These are phyloP conservation scores for Stenocarpella maydis DNA, from an alignment of 2,329 filamentous ascomycete species.

Conservation along the genomic window DNA sequence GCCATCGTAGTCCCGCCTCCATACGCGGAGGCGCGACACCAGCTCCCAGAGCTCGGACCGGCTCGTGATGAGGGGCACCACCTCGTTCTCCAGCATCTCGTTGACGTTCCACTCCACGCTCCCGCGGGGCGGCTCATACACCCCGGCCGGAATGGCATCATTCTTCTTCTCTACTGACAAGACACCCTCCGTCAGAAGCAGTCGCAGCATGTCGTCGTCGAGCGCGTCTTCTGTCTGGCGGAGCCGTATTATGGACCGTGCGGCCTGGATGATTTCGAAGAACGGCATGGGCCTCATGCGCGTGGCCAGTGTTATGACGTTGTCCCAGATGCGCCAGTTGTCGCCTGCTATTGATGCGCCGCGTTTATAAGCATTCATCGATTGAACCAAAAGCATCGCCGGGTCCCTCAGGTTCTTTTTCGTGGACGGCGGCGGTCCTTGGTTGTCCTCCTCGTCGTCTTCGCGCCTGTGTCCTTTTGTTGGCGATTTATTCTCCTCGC, in stretches of 20 bases:
- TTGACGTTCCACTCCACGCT: constrained; percentile 70
- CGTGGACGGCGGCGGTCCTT: constrained; percentile 27
- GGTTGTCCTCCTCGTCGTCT: constrained; percentile 43
- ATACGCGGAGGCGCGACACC: constrained; percentile 75
- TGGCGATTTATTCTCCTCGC: constrained; percentile 36
- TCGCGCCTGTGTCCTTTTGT: constrained; percentile 35
- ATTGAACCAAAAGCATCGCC: constrained; percentile 72
- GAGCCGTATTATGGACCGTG: constrained; percentile 79
- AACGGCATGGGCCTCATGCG: constrained; percentile 79
- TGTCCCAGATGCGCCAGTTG: constrained; percentile 96
- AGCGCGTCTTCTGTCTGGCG: constrained; percentile 80
- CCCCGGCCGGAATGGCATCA: constrained; percentile 39
- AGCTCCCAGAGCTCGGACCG: constrained; percentile 81
- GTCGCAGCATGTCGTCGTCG: constrained; percentile 75
- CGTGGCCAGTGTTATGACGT: constrained; percentile 86
- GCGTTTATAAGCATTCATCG: constrained; percentile 85
- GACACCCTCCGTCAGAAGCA: constrained; percentile 77
- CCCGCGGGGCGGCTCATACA: constrained; percentile 60
- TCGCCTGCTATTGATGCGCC: constrained; percentile 84
- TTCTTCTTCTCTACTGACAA: constrained; percentile 51
- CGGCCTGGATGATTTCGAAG: constrained; percentile 77
- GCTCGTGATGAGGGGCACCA: constrained; percentile 85
- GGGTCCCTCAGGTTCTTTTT: constrained; percentile 52
- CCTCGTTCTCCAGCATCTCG: constrained; percentile 74
- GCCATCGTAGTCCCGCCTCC: constrained; percentile 73